Evolutionary conservation across 2,329 filamentous ascomycete species (phyloP), one percentile per base, ranked within the genome.

Genomic region (Coleophoma cylindrospora): DNA sequence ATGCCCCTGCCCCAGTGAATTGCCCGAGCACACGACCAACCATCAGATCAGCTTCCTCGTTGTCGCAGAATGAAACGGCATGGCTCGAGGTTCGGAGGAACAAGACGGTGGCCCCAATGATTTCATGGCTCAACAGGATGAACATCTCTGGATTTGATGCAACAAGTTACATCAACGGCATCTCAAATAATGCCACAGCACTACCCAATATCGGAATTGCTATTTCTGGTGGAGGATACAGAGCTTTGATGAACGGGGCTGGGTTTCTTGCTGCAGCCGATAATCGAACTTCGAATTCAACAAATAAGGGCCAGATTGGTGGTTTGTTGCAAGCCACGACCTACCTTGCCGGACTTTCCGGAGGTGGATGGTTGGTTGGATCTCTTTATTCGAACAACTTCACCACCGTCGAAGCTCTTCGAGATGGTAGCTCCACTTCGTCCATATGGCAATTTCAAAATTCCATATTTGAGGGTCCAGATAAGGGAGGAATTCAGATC

Each of bases 291-390:
- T 65, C 74, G 0, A 80, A 81, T 49, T 74, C 83, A 3, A 86
- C 81, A 0, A 69, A 61, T 8, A 61, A 70, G 3, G 88, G 88
- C 4, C 86, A 90, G 44, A 74, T 96, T 21, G 88, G 90, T 46
- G 91, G 91, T 4, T 70, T 95, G 55, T 72, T 96, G 54, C 91
- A 96, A 71, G 78, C 86, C 3, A 70, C 88, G 0, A 95, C 89
- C 0, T 96, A 95, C 64, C 66, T 95, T 12, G 77, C 89, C 2
- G 90, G 89, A 9, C 74, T 95, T 3, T 92, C 88, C 8, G 90
- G 91, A 32, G 90, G 90, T 48, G 82, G 84, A 47, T 95, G 91
- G 91, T 74, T 95, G 15, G 79, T 95, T 4, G 88, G 89, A n/a
- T 89, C 86, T 49, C 72, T 95, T 10, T 91, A 81, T 53, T 73